Evolutionary conservation across 176 grass and related monocot species (phyloP).

Genomic region (Lolium perenne): DNA sequence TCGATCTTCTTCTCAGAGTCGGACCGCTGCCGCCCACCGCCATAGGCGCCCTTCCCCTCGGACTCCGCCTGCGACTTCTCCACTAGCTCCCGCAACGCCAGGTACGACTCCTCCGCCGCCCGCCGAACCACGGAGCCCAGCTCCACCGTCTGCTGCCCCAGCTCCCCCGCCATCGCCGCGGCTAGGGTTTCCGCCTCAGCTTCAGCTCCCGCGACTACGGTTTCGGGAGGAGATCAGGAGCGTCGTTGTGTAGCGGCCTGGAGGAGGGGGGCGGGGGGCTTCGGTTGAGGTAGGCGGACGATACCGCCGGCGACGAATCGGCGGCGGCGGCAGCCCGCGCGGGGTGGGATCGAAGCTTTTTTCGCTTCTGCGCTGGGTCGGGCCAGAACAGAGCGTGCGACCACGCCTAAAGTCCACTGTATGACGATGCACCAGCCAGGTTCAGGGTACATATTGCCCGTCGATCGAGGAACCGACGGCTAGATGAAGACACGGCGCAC

Average conservation of each 20-base stretch:
- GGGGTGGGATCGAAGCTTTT: slow-evolving; percentile 8
- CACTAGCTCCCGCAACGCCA: slow-evolving; percentile 91
- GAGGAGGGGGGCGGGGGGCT: background rate
- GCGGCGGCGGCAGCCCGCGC: slow-evolving; percentile 19
- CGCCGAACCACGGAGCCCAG: slow-evolving; percentile 81
- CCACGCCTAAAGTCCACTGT: slow-evolving; percentile 26
- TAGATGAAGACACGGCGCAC: background rate
- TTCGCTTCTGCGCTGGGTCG: slow-evolving; percentile 42
- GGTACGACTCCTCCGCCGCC: slow-evolving; percentile 90
- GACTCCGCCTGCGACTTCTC: slow-evolving; percentile 71
- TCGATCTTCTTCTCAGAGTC: slow-evolving; percentile 99
- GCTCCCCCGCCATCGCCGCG: slow-evolving; percentile 61
- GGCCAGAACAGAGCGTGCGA: background rate
- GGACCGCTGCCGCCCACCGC: slow-evolving; percentile 60
- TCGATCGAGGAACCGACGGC: slow-evolving; percentile 29
- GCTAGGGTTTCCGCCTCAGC: slow-evolving; percentile 53
- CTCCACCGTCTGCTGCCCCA: slow-evolving; percentile 93
- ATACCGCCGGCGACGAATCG: slow-evolving; percentile 43
- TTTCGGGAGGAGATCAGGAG: slow-evolving; percentile 4
- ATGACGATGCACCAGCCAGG: background rate
- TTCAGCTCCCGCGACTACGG: background rate
- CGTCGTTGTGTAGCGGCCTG: too few relatives aligned
- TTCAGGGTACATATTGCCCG: background rate
- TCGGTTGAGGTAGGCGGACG: background rate
- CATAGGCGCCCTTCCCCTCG: slow-evolving; percentile 54